phyloP scores from a whole-genome alignment of 371 early-diverging fungal genomes.

The Syncephalastrum monosporum region DNA sequence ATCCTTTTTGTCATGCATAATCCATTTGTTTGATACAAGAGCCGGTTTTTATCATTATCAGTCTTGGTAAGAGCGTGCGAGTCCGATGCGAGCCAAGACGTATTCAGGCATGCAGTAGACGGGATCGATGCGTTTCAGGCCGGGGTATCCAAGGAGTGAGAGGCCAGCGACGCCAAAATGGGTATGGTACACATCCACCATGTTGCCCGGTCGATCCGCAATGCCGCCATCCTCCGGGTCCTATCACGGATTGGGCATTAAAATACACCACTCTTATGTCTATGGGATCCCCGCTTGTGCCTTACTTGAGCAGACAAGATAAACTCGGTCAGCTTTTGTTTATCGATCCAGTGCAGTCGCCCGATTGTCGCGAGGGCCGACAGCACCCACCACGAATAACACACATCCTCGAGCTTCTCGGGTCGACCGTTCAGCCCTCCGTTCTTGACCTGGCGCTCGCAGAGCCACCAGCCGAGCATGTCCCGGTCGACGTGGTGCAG shows the following conservation, averaged over 20 bases:
- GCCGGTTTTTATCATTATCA: background rate
- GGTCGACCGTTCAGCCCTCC: constrained; percentile 99
- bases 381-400: constrained; percentile 99
- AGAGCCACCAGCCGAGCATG: constrained; percentile 90
- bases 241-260: constrained; percentile 26
- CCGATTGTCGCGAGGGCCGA: constrained; percentile 88
- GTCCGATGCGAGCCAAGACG: constrained; percentile 65
- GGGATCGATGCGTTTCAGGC: constrained; percentile 78
- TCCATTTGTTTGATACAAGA: too few species aligned
- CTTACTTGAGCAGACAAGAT: constrained; percentile 83
- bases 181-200: constrained; percentile 97
- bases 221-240: constrained; percentile 93
- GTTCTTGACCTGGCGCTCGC: constrained; percentile 86
- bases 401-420: constrained; percentile 97
- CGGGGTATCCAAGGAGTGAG: constrained; percentile 81
- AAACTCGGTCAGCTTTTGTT: constrained; percentile 73
- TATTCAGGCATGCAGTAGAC: constrained; percentile 89
- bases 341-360: constrained; percentile 85
- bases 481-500: constrained; percentile 71
- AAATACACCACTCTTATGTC: background rate
- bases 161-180: constrained; percentile 92
- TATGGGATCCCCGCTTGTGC: background rate
- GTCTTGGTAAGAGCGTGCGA: constrained; percentile 23
- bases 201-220: constrained; percentile 92
- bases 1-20: too few species aligned